A percentile compares a stretch with the other conserved stretches of the same genome.
These are phyloP conservation scores for Phycomyces nitens DNA, from an alignment of 192 early-diverging fungal species.

Conservation along the genomic window DNA sequence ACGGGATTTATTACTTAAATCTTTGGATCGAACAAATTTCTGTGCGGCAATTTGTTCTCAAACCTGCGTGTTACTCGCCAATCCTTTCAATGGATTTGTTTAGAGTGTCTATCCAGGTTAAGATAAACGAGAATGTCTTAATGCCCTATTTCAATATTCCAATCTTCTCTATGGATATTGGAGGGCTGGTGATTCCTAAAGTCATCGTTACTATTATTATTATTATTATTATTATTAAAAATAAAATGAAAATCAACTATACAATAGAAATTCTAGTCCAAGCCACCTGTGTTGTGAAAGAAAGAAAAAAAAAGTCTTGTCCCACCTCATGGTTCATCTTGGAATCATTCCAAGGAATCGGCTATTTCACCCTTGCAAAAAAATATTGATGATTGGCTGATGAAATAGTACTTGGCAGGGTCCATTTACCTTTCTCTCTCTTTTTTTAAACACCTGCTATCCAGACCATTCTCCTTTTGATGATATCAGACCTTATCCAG, in stretches of 20 bases:
- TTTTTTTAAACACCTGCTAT: no score
- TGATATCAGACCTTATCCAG: no score
- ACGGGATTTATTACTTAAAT: neutral
- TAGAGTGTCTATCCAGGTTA: conserved; percentile 22
- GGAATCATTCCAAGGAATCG: no score
- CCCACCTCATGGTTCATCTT: no score
- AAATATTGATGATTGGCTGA: no score
- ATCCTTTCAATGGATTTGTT: conserved; percentile 20
- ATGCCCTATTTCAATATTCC: conserved; percentile 10
- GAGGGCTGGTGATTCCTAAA: conserved; percentile 22
- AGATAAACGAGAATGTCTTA: conserved; percentile 18
- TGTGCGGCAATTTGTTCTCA: conserved; percentile 18
- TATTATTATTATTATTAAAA: neutral
- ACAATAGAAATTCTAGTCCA: neutral
- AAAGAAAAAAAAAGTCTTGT: neutral
- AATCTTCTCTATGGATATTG: conserved; percentile 1
- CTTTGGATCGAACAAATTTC: conserved; percentile 17
- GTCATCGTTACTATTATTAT: neutral
- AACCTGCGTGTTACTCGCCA: conserved; percentile 24
- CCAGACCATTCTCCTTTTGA: no score
- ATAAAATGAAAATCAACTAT: conserved; percentile 2
- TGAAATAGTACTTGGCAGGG: no score
- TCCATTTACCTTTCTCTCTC: no score
- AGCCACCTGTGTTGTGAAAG: neutral
- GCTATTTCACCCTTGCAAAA: no score